A percentile compares a stretch with the other conserved stretches of the same genome.
phyloP scores from a whole-genome alignment of 768 basidiomycete genomes.

The Calocera cornea region DNA sequence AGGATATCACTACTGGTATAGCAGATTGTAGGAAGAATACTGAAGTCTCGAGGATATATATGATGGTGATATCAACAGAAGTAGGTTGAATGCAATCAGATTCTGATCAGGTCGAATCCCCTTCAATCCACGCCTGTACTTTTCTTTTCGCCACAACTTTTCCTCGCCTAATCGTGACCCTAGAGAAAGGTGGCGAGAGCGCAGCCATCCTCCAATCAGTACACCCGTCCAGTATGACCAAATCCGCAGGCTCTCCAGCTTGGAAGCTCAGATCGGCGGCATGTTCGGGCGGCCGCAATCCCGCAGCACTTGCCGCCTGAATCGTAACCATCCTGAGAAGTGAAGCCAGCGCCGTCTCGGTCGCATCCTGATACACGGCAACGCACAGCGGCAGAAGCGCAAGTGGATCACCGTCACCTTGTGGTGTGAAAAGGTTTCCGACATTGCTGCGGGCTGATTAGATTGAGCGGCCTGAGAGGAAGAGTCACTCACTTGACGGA shows the following conservation, averaged over 20 bases:
- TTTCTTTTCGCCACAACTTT: background rate
- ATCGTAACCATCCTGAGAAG: background rate
- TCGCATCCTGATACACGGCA: constrained; percentile 46
- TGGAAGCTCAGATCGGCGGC: background rate
- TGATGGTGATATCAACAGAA: no score
- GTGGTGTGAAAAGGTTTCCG: constrained; percentile 55
- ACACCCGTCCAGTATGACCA: background rate
- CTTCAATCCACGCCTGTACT: background rate
- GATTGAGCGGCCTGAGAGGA: background rate
- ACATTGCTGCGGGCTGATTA: constrained; percentile 34
- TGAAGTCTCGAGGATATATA: no score
- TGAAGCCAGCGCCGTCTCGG: constrained; percentile 10
- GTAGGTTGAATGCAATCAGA: no score
- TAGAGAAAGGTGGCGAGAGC: background rate
- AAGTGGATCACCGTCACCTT: constrained; percentile 51
- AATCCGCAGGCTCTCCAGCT: background rate
- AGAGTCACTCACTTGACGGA: background rate
- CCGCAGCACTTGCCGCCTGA: background rate
- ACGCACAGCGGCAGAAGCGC: constrained; percentile 44
- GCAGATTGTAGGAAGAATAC: background rate
- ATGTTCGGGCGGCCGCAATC: background rate
- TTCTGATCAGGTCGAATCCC: background rate
- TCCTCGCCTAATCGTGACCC: background rate
- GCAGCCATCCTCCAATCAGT: background rate
- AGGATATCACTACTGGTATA: background rate